Evolutionary conservation across 1,139 yeast species (phyloP), one percentile per base, ranked within the genome.

Genomic region (Casaregolazyma suthepensis): DNA sequence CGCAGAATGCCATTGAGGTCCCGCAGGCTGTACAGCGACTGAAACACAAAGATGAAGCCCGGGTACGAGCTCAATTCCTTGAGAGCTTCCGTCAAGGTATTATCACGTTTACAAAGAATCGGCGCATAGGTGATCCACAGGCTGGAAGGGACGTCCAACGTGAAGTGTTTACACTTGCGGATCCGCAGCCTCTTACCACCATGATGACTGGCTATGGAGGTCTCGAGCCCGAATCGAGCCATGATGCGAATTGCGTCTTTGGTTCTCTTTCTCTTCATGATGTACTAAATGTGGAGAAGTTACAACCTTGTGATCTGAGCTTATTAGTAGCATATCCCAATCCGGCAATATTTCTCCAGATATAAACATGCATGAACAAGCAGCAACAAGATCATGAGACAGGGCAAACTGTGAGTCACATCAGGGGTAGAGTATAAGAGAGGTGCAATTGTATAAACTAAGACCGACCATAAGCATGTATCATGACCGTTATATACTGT

Each of bases 31-130:
- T 49, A 49, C 35, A 35, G 15, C 20, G 46, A 43, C 22, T 49
- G 40, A 18, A 49, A 49, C 19, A 49, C 52, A n/a, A 49, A 42
- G 3, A 49, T 19, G 35, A 40, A 47, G 18, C 40, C 40, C 2
- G 15, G 40, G 9, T 35, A 35, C 13, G 40, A 35, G 13, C 13
- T 15, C 40, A 35, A n/a, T 15, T 15, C 17, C 40, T 35, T 15
- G 13, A 35, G 40, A 9, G 40, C 40, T 15, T 35, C 40, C 9
- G 40, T 15, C 40, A 35, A 35, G 2, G 17, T 35, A 15, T 3
- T 35, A 13, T 35, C 40, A 15, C 17, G 40, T 13, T 35, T 35
- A 35, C 40, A 35, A 35, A 35, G 40, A 35, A 35, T 35, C 17
- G 40, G 40, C 13, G 40, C 40, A 15, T 35, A 35, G 2, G 40